A percentile compares a stretch with the other conserved stretches of the same genome.
Conservation (phyloP, 495 filamentous ascomycete species). For the Penicillium herquei region DNA sequence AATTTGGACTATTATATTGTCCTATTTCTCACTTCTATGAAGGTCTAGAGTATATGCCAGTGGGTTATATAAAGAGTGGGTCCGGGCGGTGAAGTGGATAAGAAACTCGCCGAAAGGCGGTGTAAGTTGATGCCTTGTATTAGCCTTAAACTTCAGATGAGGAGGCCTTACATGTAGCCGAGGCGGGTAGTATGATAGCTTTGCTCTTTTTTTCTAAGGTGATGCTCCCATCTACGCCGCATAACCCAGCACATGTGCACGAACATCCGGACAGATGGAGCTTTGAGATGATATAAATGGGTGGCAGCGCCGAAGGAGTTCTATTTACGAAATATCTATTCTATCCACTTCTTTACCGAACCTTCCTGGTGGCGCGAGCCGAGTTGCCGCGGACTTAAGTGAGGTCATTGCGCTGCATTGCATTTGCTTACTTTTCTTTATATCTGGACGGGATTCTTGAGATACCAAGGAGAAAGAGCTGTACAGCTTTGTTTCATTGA, state of each 20-base stretch:
- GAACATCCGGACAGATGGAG: constrained; percentile 16
- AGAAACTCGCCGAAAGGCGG: no score
- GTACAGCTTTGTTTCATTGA: not conserved
- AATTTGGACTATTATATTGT: no score
- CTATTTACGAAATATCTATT: not conserved
- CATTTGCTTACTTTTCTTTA: not conserved
- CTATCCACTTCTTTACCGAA: not conserved
- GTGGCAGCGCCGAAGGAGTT: not conserved
- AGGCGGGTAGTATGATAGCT: no score
- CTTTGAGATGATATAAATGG: not conserved
- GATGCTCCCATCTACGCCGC: constrained; percentile 43
- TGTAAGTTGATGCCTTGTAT: no score
- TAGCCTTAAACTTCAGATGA: no score
- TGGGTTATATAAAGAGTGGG: no score
- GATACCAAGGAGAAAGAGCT: not conserved
- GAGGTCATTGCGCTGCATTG: constrained; percentile 6
- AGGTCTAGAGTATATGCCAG: no score
- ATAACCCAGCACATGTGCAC: constrained; percentile 37
- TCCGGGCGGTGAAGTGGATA: no score
- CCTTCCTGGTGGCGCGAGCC: not conserved
- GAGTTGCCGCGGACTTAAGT: constrained; percentile 4
- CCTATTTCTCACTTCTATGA: no score
- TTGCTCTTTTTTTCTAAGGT: constrained; percentile 14
- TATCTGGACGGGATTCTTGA: not conserved
- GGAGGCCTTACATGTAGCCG: no score